phyloP scores from a whole-genome alignment of 2,329 filamentous ascomycete species.

The Apiospora marii region DNA sequence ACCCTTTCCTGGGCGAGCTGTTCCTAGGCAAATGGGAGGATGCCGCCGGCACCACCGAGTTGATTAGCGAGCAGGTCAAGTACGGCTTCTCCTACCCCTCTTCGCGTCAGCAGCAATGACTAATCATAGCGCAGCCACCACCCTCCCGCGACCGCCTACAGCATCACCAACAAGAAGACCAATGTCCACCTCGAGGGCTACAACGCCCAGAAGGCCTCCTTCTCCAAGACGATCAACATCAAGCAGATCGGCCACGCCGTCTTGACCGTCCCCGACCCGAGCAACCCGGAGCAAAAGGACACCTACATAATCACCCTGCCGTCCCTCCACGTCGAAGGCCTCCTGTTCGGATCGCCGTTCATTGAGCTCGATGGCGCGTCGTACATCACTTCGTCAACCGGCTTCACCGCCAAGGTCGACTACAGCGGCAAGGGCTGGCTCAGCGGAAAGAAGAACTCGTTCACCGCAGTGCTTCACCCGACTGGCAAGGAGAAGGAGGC shows the following conservation, averaged over 20 bases:
- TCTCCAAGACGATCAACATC: conserved; percentile 57
- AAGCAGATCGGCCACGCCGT: conserved; percentile 59
- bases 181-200: conserved; percentile 59
- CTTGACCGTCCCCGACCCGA: conserved; percentile 53
- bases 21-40: conserved; percentile 49
- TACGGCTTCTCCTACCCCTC: background rate
- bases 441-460: conserved; percentile 55
- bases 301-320: conserved; percentile 58
- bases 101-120: conserved; percentile 2
- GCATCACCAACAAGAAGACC: conserved; percentile 51
- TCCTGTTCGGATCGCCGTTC: conserved; percentile 56
- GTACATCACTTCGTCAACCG: conserved; percentile 53
- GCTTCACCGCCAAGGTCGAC: conserved; percentile 54
- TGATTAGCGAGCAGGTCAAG: conserved; percentile 55
- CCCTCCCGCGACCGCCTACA: conserved; percentile 61
- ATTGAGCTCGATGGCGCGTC: conserved; percentile 57
- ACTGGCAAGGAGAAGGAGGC: conserved; percentile 46
- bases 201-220: conserved; percentile 60
- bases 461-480: conserved; percentile 52
- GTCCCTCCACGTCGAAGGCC: conserved; percentile 56
- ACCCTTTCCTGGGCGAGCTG: conserved; percentile 56
- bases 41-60: conserved; percentile 40
- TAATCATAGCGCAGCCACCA: conserved; percentile 50
- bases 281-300: conserved; percentile 49
- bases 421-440: conserved; percentile 56